Conservation (phyloP, 169 alveolate genomes). For the Theileria equi region DNA sequence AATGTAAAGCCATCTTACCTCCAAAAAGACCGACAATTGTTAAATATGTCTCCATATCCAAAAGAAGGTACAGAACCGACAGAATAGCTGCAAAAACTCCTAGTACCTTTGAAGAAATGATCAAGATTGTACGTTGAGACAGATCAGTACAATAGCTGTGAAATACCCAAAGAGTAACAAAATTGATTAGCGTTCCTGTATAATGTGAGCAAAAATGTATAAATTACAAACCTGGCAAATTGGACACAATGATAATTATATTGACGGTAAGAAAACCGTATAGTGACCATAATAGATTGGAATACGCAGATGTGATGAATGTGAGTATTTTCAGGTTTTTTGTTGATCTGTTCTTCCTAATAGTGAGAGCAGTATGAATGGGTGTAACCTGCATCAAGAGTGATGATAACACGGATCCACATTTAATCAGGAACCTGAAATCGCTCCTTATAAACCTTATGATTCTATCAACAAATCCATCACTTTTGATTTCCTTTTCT, state of each 20-base stretch:
- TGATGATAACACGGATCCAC: conserved; percentile 64
- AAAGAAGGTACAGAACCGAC: conserved; percentile 1
- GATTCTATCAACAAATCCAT: conserved; percentile 7
- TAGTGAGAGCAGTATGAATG: conserved; percentile 58
- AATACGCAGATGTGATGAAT: conserved; percentile 62
- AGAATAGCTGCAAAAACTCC: conserved; percentile 6
- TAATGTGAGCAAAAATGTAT: not conserved
- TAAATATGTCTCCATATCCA: conserved; percentile 22
- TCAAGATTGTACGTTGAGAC: conserved; percentile 29
- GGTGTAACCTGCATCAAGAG: conserved; percentile 66
- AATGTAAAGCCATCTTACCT: conserved; percentile 6
- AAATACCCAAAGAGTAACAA: conserved; percentile 24
- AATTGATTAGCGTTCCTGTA: conserved; percentile 38
- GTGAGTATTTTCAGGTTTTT: conserved; percentile 62
- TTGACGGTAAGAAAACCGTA: conserved; percentile 63
- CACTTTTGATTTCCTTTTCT: not conserved
- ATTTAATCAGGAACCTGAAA: conserved; percentile 53
- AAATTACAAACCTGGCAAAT: conserved; percentile 59
- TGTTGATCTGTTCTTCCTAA: conserved; percentile 63
- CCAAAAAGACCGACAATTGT: conserved; percentile 60
- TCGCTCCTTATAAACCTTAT: conserved; percentile 25
- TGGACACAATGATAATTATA: conserved; percentile 59
- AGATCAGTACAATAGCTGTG: conserved; percentile 41
- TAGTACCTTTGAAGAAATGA: conserved; percentile 29
- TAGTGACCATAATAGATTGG: conserved; percentile 68